A percentile compares a stretch with the other conserved stretches of the same genome.
Evolutionary conservation across 306 rosid species (phyloP).

Genomic region (Senna tora): DNA sequence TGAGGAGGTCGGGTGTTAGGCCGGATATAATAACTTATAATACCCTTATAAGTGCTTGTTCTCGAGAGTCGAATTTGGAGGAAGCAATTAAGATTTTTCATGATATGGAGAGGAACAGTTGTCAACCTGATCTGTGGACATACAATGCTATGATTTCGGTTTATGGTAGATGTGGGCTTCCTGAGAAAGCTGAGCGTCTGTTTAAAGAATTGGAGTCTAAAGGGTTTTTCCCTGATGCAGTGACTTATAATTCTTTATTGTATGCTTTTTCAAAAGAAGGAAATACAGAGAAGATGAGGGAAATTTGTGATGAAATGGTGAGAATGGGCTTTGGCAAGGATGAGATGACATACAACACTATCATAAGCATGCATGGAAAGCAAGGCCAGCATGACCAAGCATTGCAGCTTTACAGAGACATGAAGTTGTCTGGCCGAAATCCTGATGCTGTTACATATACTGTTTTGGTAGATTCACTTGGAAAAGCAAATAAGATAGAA

Average conservation of each 20-base stretch:
- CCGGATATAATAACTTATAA: conserved; percentile 90
- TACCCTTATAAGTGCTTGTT: conserved; percentile 90
- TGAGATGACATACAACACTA: conserved; percentile 95
- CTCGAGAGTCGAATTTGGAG: conserved; percentile 79
- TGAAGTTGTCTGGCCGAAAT: conserved; percentile 67
- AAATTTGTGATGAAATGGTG: conserved; percentile 79
- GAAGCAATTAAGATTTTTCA: conserved; percentile 64
- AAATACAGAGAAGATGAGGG: conserved; percentile 62
- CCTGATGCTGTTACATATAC: conserved; percentile 92
- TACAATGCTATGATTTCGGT: conserved; percentile 97
- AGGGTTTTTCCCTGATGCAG: conserved; percentile 92
- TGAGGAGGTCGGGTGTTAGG: conserved; percentile 72
- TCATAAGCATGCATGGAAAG: conserved; percentile 90
- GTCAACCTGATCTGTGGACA: conserved; percentile 96
- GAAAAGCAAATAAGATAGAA: conserved; percentile 77
- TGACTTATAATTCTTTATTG: conserved; percentile 83
- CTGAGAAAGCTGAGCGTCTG: conserved; percentile 70
- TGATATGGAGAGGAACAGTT: conserved; percentile 68
- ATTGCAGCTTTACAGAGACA: conserved; percentile 72
- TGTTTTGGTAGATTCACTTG: conserved; percentile 86
- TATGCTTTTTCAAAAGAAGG: conserved; percentile 88
- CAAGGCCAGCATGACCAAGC: conserved; percentile 79
- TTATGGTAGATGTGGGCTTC: conserved; percentile 78
- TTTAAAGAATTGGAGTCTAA: conserved; percentile 74
- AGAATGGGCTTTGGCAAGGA: conserved; percentile 82